Evolutionary conservation across 768 basidiomycete genomes (phyloP).

Genomic region (Dendrothele bispora): DNA sequence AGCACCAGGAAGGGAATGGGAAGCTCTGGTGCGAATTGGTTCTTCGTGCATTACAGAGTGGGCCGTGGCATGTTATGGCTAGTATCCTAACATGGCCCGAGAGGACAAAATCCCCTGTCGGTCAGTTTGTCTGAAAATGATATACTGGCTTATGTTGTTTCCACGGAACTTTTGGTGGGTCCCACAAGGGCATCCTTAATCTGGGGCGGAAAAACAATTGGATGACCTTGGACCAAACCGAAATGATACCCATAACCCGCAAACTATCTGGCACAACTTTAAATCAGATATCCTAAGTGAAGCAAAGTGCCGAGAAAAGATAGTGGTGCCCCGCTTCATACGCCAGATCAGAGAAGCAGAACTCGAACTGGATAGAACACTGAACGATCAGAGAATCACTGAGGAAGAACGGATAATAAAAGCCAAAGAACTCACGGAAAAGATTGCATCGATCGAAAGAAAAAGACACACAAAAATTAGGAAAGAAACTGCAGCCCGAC

Average conservation of each 20-base stretch:
- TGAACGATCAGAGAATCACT: not conserved
- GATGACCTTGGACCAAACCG: no score
- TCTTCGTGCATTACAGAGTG: no score
- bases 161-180: no score
- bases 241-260: conserved; percentile 4
- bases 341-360: conserved; percentile 1
- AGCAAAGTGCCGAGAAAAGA: conserved; percentile 8
- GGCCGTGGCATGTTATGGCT: no score
- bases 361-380: not conserved
- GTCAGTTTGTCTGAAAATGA: no score
- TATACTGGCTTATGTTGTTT: no score
- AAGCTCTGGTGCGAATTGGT: no score
- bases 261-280: conserved; percentile 1
- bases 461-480: conserved; percentile 6
- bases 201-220: no score
- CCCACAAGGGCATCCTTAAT: no score
- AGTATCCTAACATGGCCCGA: no score
- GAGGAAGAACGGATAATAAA: not conserved
- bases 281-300: conserved; percentile 6
- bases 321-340: conserved; percentile 5
- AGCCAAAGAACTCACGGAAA: conserved; percentile 2
- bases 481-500: conserved; percentile 2
- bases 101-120: no score
- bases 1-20: no score
- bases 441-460: conserved; percentile 4